phyloP scores from a whole-genome alignment of 2,329 filamentous ascomycete species.

The Aspergillus sp. region DNA sequence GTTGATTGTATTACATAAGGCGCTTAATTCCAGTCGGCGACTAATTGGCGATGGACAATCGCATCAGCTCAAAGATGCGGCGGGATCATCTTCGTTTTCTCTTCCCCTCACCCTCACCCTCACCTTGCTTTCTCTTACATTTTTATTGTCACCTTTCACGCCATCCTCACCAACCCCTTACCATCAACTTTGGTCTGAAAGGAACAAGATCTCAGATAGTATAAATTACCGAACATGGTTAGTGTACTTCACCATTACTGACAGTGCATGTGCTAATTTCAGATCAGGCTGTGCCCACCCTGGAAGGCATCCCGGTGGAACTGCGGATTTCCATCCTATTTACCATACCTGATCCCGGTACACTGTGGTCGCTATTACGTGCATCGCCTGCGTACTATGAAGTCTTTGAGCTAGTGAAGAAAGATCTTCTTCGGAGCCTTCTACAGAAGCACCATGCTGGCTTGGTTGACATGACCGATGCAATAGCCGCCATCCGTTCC shows the following conservation, averaged over 20 bases:
- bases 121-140: too few relatives aligned
- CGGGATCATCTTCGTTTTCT: too few relatives aligned
- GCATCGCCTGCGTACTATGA: slow-evolving; percentile 20
- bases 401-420: slow-evolving; percentile 15
- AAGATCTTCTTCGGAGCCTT: slow-evolving; percentile 1
- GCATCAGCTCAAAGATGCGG: too few relatives aligned
- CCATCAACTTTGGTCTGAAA: too few relatives aligned
- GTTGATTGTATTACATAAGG: not conserved
- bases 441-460: slow-evolving; percentile 13
- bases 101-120: too few relatives aligned
- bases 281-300: not conserved
- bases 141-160: too few relatives aligned
- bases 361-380: slow-evolving; percentile 18
- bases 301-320: slow-evolving; percentile 19
- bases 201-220: too few relatives aligned
- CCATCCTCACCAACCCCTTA: too few relatives aligned
- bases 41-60: too few relatives aligned
- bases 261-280: too few relatives aligned
- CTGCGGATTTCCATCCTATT: slow-evolving; percentile 20
- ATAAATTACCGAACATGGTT: too few relatives aligned
- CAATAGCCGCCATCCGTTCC: slow-evolving; percentile 24
- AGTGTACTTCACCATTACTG: too few relatives aligned
- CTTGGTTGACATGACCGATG: slow-evolving; percentile 19
- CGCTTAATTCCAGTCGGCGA: not conserved
- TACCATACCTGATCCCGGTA: slow-evolving; percentile 11